A percentile compares a stretch with the other conserved stretches of the same genome.
phyloP scores from a whole-genome alignment of 768 basidiomycete species.

The Boletus tylopilopsis region DNA sequence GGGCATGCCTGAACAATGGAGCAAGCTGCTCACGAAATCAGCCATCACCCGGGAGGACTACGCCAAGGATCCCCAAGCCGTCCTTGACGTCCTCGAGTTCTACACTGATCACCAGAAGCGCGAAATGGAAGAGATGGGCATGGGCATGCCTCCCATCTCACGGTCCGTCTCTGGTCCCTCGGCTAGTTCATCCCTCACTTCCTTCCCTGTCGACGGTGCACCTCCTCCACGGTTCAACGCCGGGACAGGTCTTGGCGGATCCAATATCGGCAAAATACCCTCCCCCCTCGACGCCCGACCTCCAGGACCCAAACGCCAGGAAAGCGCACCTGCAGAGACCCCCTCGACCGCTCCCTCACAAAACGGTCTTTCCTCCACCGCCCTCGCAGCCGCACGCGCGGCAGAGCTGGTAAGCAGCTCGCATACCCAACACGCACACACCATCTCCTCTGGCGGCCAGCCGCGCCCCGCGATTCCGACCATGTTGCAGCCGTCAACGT shows the following conservation, averaged over 20 bases:
- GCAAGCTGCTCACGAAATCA: slow-evolving; percentile 91
- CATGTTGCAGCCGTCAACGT: slow-evolving; percentile 30
- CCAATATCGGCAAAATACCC: slow-evolving; percentile 42
- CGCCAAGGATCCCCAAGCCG: slow-evolving; percentile 94
- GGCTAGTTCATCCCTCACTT: slow-evolving; percentile 29
- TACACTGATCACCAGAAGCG: slow-evolving; percentile 97
- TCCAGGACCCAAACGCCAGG: slow-evolving; percentile 40
- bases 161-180: slow-evolving; percentile 21
- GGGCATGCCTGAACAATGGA: slow-evolving; percentile 99
- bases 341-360: slow-evolving; percentile 25
- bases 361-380: slow-evolving; percentile 40
- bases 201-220: slow-evolving; percentile 31
- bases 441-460: slow-evolving; percentile 35
- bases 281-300: slow-evolving; percentile 37
- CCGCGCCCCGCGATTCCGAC: slow-evolving; percentile 28
- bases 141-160: slow-evolving; percentile 27
- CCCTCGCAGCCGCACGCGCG: slow-evolving; percentile 52
- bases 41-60: slow-evolving; percentile 99
- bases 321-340: slow-evolving; percentile 39
- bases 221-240: slow-evolving; percentile 83
- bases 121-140: slow-evolving; percentile 68
- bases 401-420: slow-evolving; percentile 61
- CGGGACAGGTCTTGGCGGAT: slow-evolving; percentile 87
- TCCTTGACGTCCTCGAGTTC: slow-evolving; percentile 96
- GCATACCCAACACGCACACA: slow-evolving; percentile 37